Base-by-base conservation (phyloP, 2,329 filamentous ascomycete species). In the Alternaria arborescens region DNA sequence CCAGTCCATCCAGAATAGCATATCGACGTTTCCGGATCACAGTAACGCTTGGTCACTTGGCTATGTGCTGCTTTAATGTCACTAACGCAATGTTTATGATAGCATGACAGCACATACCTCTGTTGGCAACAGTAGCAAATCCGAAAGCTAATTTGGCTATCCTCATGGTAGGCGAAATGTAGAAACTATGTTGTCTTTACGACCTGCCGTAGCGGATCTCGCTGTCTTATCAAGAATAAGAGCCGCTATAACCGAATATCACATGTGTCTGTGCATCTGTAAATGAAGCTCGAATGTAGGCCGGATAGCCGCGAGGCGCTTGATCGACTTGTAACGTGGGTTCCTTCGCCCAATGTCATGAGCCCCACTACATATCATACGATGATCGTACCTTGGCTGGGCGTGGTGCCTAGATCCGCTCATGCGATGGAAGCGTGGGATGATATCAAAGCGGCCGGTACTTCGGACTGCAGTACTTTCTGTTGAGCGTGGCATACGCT, bases 1-100 rank as follows among this genome's bases (percentile, higher is more conserved):
- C 71, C 81, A 12, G 76, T 79, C 71, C 79, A 80, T 5, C 78
- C 77, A 26, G 82, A 77, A 58, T 82, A 84, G 20, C 77, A 82
- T 55, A 84, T 78, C 12, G 67, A 69, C 2, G 70, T 71, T 18
- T 42, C 22, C 11, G 58, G 12, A 48, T 75, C 71, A 38, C 72
- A 75, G 46, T 73, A 74, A 10, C 69, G 66, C 53, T 61, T 61
- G 8, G 67, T 66, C 18, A 54, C 62, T 38, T 75, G 67, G 18
- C 58, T 64, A 0, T 60, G 41, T 18, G 46, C 72, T 74, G 22
- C 2, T 40, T 11, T 11, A 20, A 24, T 4, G 22, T 26, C 52
- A 50, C 22, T 4, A 51, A 34, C n/a, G 3, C n/a, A 14, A 44
- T 6, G 8, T 34, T 26, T 2, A 4, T 22, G 4, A 14, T 16